Base-by-base conservation (phyloP, 2,329 filamentous ascomycete genomes). In the Penicillium sp. region DNA sequence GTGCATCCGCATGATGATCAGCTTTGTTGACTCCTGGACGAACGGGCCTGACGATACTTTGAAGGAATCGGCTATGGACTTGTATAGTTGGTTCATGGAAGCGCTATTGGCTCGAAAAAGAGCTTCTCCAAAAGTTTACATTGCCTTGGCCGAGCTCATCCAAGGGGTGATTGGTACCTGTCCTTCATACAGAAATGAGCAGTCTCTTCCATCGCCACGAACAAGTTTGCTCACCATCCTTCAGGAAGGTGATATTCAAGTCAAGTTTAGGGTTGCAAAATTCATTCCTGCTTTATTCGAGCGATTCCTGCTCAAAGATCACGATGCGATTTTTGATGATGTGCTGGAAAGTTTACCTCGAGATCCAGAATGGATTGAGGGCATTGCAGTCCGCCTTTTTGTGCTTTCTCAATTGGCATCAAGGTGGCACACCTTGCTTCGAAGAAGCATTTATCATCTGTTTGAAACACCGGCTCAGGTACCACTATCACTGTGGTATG, bases 361-460 rank as follows among this genome's bases (percentile, higher is more conserved):
- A 3, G 85, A 95, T 59, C 77, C 82, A 4, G 83, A 85, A 30
- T 87, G 86, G 71, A 74, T 81, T 11, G 92, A 97, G 71, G 93
- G 91, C 0, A 93, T 97, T 61, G 90, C 91, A 0, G 83, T 96
- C 59, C 86, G 94, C 6, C 76, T 97, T 2, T 83, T 89, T 58
- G 84, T 90, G 8, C 76, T 97, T 10, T 84, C 88, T 1, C 85
- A 85, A 51, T 76, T 99, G 54, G 94, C 89, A 23, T 89, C 90
- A 29, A 77, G 79, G 47, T 97, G 93, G 90, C 86, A 91, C 55
- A 96, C 92, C 0, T 79, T 97, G 18, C 80, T 97, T 40, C 87
- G 92, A 47, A 85, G 89, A 60, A 91, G 91, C 61, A 89, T 96
- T 16, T 99, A 97, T 70, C 89, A 94, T 70, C 91, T 97, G 19